phyloP scores from a whole-genome alignment of 345 rosid species.

The Eucalyptus erythrocorys region DNA sequence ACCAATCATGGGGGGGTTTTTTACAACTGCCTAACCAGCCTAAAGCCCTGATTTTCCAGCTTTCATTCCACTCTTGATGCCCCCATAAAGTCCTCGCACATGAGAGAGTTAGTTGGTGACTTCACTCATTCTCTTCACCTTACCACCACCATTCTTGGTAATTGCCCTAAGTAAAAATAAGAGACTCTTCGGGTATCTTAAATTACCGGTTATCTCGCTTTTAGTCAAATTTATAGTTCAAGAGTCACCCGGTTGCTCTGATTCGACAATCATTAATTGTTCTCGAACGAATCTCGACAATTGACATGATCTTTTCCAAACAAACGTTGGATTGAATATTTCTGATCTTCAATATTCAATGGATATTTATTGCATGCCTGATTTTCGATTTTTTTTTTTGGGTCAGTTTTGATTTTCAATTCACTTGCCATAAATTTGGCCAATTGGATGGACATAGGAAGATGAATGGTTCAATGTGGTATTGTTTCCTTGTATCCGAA shows the following conservation, averaged over 20 bases:
- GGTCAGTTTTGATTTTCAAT: too few relatives aligned
- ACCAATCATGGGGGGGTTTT: background rate
- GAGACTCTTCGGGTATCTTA: background rate
- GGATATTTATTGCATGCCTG: background rate
- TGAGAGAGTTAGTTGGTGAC: background rate
- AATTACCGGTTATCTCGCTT: background rate
- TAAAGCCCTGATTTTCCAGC: background rate
- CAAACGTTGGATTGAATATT: fast-evolving
- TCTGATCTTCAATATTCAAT: fast-evolving
- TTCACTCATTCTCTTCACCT: background rate
- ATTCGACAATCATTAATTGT: background rate
- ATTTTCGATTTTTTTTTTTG: too few relatives aligned
- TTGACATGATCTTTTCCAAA: fast-evolving
- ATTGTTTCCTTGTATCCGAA: background rate
- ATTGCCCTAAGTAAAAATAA: background rate
- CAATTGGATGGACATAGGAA: background rate
- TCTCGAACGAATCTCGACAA: fast-evolving
- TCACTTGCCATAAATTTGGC: background rate
- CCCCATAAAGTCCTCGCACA: background rate
- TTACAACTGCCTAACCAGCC: background rate
- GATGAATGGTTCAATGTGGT: background rate
- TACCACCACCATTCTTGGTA: background rate
- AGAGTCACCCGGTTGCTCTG: fast-evolving
- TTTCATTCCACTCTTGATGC: background rate
- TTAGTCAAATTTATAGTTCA: background rate